Base-by-base conservation (phyloP, 768 basidiomycete species). In the button mushroom (Agaricus bisporus) region DNA sequence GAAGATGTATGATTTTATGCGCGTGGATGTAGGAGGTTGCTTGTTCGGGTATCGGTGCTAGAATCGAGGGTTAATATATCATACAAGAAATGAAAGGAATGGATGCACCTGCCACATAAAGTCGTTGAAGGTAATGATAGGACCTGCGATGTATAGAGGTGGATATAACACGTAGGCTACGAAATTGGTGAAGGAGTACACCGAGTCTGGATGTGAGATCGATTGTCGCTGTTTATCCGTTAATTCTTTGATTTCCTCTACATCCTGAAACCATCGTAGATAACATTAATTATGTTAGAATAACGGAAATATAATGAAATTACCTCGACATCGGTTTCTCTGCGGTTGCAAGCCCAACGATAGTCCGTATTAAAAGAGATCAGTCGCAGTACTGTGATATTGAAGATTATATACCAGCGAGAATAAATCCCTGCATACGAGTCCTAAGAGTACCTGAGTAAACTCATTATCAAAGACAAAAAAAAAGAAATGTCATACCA, bases 61-160 rank as follows among this genome's bases (percentile, higher is more conserved):
- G 17, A 39, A 5, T 39, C 8, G 58, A 42, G 25, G 8, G 20
- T 8, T 17, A 25, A 56, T 25, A 35, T 11, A 29, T 26, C 28
- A 28, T 10, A 28, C 43, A 49, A 41, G 25, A 49, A 29, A 18
- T 17, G 35, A n/a, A 15, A 37, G 35, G 58, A 48, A 36, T 32
- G 22, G 43, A 63, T 78, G 56, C 37, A 92, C 92, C 83, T 98
- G 95, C 84, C 87, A 91, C 61, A 91, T 72, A 65, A 92, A 98
- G 66, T 97, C 91, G 63, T 95, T 95, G 75, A 92, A 98, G 0
- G 95, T 88, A 66, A 98, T 81, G 59, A 98, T 95, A 0, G 97
- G 97, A 0, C 97, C 95, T 1, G 91, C 95, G 48, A 98, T 89
- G 64, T 98, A 99, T 10, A 98, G 73, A 1, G 97, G 95, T 0